phyloP scores from a whole-genome alignment of 352 stramenopile species.

The Phytopythium vexans region DNA sequence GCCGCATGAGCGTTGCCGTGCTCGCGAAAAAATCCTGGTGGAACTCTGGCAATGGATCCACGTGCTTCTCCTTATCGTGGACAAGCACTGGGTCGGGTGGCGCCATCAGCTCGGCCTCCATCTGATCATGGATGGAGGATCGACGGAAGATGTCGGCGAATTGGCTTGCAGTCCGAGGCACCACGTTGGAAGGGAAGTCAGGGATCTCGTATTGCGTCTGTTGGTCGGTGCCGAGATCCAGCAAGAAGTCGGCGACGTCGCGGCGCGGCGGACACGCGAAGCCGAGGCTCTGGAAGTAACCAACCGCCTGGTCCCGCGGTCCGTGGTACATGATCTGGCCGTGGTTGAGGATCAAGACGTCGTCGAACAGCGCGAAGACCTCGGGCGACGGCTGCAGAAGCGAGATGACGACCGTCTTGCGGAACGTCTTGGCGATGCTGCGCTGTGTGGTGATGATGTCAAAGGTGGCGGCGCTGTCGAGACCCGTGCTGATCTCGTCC shows the following conservation, averaged over 20 bases:
- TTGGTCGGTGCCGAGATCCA: no score
- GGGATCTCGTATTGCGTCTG: slow-evolving; percentile 8
- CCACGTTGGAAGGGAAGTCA: slow-evolving; percentile 1
- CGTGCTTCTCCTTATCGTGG: slow-evolving; percentile 8
- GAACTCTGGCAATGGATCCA: slow-evolving; percentile 23
- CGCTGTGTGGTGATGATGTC: slow-evolving; percentile 83
- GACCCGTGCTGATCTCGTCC: slow-evolving; percentile 69
- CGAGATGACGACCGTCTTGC: slow-evolving; percentile 19
- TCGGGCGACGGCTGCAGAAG: no score
- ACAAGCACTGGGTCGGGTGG: slow-evolving; percentile 7
- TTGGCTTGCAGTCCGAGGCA: slow-evolving; percentile 13
- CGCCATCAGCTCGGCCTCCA: slow-evolving; percentile 12
- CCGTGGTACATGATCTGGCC: slow-evolving; percentile 41
- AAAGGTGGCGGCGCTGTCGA: slow-evolving; percentile 74
- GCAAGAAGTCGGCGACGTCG: no score
- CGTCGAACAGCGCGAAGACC: slow-evolving; percentile 30
- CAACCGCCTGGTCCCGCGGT: slow-evolving; percentile 16
- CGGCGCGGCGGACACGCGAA: no score
- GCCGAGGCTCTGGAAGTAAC: slow-evolving; percentile 42
- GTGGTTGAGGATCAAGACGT: slow-evolving; percentile 37
- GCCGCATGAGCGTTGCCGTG: slow-evolving; percentile 31
- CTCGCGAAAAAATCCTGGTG: slow-evolving; percentile 27
- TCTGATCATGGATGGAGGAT: slow-evolving; percentile 10
- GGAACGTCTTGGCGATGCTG: slow-evolving; percentile 18
- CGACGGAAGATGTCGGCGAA: slow-evolving; percentile 44